Percentiles rank a stretch among this genome's conserved stretches.
phyloP scores from a whole-genome alignment of 83 land plant genomes.

The Diphasiastrum complanatum region DNA sequence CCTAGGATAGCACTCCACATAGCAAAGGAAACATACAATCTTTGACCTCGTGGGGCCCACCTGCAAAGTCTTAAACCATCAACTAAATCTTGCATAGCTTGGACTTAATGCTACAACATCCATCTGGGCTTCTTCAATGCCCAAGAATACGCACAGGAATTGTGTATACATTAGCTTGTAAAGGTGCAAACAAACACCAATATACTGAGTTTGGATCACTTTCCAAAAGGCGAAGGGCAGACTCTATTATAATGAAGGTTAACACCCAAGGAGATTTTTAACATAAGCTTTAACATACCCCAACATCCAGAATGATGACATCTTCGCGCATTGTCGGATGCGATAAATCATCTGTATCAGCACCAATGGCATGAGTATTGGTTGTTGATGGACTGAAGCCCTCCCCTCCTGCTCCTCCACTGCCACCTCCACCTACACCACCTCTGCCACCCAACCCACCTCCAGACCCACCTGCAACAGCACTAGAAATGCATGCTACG shows the following conservation, averaged over 20 bases:
- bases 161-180: neutral
- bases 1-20: no score
- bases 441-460: constrained; percentile 27
- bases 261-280: constrained; percentile 1
- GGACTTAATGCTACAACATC: neutral
- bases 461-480: constrained; percentile 13
- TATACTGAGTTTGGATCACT: neutral
- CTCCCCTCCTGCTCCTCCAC: constrained; percentile 33
- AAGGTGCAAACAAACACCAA: neutral
- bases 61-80: no score
- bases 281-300: constrained; percentile 16
- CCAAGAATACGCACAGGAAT: neutral
- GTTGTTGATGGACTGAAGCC: constrained; percentile 28
- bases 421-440: constrained; percentile 36
- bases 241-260: neutral
- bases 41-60: no score
- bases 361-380: constrained; percentile 12
- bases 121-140: neutral
- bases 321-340: constrained; percentile 12
- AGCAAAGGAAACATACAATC: no score
- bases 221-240: neutral
- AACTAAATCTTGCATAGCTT: no score
- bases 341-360: constrained; percentile 27
- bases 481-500: constrained; percentile 15
- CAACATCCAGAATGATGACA: constrained; percentile 30